These are phyloP conservation scores for Phaffia australis DNA, from an alignment of 768 basidiomycete genomes.

Conservation along the genomic window DNA sequence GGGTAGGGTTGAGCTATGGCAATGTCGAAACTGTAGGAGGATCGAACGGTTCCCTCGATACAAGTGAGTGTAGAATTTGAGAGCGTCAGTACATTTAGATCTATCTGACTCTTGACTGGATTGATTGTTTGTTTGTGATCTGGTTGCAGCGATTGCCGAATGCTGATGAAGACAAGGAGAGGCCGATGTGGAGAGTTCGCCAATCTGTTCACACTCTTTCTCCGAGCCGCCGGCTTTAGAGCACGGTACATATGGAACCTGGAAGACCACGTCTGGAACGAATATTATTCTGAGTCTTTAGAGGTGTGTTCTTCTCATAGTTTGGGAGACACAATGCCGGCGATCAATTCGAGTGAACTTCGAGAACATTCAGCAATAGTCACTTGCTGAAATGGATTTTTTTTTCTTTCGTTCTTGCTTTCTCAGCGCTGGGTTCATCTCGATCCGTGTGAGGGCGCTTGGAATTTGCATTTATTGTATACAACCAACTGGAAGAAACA, in stretches of 20 bases:
- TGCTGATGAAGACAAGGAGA: slow-evolving; percentile 36
- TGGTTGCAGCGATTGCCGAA: slow-evolving; percentile 30
- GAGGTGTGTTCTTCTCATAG: slow-evolving; percentile 6
- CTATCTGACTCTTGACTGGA: too few species aligned
- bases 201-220: slow-evolving; percentile 40
- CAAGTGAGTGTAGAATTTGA: slow-evolving; percentile 30
- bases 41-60: slow-evolving; percentile 38
- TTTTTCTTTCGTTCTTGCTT: neutral
- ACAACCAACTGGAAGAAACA: slow-evolving; percentile 42
- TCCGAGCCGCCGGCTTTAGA: slow-evolving; percentile 36
- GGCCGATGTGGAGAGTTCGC: slow-evolving; percentile 39
- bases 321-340: too few species aligned
- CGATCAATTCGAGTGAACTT: too few species aligned
- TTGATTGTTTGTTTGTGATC: slow-evolving; percentile 1
- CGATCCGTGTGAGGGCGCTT: slow-evolving; percentile 40
- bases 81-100: too few species aligned
- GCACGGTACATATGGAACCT: slow-evolving; percentile 32
- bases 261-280: slow-evolving; percentile 44
- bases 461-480: slow-evolving; percentile 40
- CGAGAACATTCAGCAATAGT: too few species aligned
- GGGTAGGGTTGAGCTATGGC: slow-evolving; percentile 39
- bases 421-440: slow-evolving; percentile 40
- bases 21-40: slow-evolving; percentile 31
- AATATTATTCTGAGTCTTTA: slow-evolving; percentile 35
- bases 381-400: neutral